These are phyloP conservation scores for Turritis glabra DNA, from an alignment of 345 rosid genomes.

Conservation along the genomic window DNA sequence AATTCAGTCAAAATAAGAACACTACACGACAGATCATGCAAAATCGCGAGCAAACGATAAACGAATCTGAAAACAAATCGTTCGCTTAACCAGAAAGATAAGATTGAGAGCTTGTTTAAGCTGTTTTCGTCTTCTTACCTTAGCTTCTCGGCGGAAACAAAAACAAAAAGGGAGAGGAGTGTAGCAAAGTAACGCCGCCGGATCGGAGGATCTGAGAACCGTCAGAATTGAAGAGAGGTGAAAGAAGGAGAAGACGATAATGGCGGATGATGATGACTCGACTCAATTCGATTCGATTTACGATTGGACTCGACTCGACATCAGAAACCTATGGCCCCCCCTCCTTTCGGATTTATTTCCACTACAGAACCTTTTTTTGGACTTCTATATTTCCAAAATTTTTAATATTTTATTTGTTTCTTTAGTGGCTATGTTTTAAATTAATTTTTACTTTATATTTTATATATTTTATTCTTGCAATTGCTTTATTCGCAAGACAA, in stretches of 20 bases:
- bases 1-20: conserved; percentile 16
- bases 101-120: conserved; percentile 7
- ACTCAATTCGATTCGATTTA: conserved; percentile 18
- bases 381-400: conserved; percentile 6
- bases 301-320: conserved; percentile 31
- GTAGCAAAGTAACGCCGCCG: conserved; percentile 36
- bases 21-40: conserved; percentile 14
- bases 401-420: background rate
- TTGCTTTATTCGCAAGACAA: no score
- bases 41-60: conserved; percentile 4
- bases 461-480: no score
- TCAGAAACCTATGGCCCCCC: conserved; percentile 41
- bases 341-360: conserved; percentile 37
- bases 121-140: conserved; percentile 31
- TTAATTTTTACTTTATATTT: background rate
- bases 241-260: conserved; percentile 28
- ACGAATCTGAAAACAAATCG: conserved; percentile 31
- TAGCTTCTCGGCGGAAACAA: background rate
- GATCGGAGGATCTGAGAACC: conserved; percentile 34
- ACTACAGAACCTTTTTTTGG: conserved; percentile 38
- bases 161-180: background rate
- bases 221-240: conserved; percentile 25
- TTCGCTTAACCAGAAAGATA: background rate
- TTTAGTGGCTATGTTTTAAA: background rate
- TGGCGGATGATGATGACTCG: conserved; percentile 42